Base-by-base conservation (phyloP, 2,329 filamentous ascomycete genomes). In the Arthrobotrys entomopaga region DNA sequence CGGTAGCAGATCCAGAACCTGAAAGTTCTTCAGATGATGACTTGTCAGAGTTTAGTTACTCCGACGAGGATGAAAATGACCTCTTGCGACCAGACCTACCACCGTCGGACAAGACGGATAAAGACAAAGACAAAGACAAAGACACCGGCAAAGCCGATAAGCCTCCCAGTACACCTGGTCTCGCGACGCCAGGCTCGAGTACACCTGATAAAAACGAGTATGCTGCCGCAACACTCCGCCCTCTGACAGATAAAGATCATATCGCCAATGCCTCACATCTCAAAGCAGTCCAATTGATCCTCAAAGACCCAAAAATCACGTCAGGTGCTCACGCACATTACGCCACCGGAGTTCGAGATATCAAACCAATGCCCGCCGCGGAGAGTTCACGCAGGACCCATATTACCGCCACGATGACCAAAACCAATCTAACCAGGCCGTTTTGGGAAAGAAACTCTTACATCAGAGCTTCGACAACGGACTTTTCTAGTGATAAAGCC, bases 391-490 rank as follows among this genome's bases (percentile, higher is more conserved):
- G 13, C 26, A 63, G 38, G 26, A n/a, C 16, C 10, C 46, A 63
- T 10, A 42, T 66, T 13, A 13, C 4, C 13, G 11, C 16, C 10
- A n/a, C 38, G 2, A n/a, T 66, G 0, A 46, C 1, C 24, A 46
- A 15, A 5, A 24, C 40, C 5, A 43, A 43, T 15, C 40, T 73
- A 19, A 8, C 54, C 1, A 61, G 69, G 0, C 69, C 69, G 7
- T 73, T 66, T 56, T 73, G 69, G 69, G 69, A 73, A 29, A 34
- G n/a, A 43, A 73, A 58, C 7, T 20, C 69, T 2, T 73, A 73
- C 20, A 73, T 73, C 48, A 34, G 5, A 22, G 19, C 20, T 10
- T 63, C 61, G 1, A 6, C 3, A 1, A 38, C 16, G 6, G 26
- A 63, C 10, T 66, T 57, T 24, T n/a, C 22, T 11, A 20, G 11